A percentile compares a stretch with the other conserved stretches of the same genome.
Conservation (phyloP, 768 basidiomycete species). For the Podaxis carcinomalis region DNA sequence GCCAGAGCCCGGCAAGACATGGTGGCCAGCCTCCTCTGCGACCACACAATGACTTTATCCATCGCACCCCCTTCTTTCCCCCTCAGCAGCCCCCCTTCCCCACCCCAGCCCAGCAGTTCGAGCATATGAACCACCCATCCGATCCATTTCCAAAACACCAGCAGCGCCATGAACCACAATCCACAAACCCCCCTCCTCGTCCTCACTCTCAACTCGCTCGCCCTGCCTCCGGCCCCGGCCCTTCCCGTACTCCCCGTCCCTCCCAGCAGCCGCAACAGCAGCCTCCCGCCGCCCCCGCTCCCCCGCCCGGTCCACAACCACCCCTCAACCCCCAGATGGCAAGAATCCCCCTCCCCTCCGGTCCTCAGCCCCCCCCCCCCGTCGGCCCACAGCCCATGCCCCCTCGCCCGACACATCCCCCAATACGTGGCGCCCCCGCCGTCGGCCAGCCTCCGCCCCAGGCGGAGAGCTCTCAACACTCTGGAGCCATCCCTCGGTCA, state of each 20-base stretch:
- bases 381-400: not conserved
- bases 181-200: conserved; percentile 5
- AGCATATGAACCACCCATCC: conserved; percentile 41
- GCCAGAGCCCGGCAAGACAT: not conserved
- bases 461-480: conserved; percentile 28
- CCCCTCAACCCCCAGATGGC: not conserved
- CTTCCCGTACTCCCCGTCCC: not conserved
- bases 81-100: conserved; percentile 21
- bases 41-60: not conserved
- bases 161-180: conserved; percentile 13
- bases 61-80: conserved; percentile 33
- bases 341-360: not conserved
- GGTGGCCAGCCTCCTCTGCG: not conserved
- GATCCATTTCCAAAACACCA: conserved; percentile 18
- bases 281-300: not conserved
- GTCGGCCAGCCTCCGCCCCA: no score
- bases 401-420: not conserved
- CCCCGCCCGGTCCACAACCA: not conserved
- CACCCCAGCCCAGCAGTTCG: conserved; percentile 64
- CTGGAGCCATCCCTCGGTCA: conserved; percentile 42
- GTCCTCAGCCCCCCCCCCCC: not conserved
- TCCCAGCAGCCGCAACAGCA: conserved; percentile 10
- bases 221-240: not conserved
- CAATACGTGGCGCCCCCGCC: not conserved
- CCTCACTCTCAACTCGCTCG: not conserved